Evolutionary conservation across 768 basidiomycete genomes (phyloP), one percentile per base, ranked within the genome.

Genomic region (Cystofilobasidium ferigula): DNA sequence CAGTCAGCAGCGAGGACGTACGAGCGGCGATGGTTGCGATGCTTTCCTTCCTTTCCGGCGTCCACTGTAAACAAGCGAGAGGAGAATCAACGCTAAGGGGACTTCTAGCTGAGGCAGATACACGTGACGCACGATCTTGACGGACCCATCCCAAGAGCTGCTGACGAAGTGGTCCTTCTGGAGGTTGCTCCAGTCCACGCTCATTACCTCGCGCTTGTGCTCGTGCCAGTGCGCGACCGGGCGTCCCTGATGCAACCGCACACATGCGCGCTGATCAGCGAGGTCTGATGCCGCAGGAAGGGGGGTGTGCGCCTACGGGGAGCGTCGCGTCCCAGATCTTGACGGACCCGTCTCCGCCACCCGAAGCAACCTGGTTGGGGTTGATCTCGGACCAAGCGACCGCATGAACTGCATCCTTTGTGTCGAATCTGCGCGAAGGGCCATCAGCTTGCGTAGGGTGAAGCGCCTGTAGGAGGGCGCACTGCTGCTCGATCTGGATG

Each of bases 151-250:
- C 93, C 93, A 97, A 16, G 70, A 72, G 1, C 64, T 62, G 36
- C 71, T 72, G 0, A 69, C 83, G 74, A 95, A 93, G 0, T 82
- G 82, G 69, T 90, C 87, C 74, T 94, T 95, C 71, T 86, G 84
- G 69, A 93, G 76, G 76, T 95, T 98, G 69, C 87, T 91, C 93
- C 94, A 98, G 75, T 98, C 89, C 7, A 97, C 84, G 14, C 86
- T 87, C 78, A 89, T 92, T 9, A 92, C 89, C 74, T 98, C 94
- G 58, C 86, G 83, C 16, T 85, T 84, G 76, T 98, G 94, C 76
- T 98, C 94, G 71, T 89, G 87, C 93, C 94, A 98, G 57, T 83
- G 84, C 68, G 85, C 84, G 70, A 97, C 86, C 1, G 94, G 93
- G 62, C 86, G 82, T 71, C 90, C 87, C 91, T 97, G 64, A 8